Base-by-base conservation (phyloP, 2,329 filamentous ascomycete species). In the Dendryphion nanum region DNA sequence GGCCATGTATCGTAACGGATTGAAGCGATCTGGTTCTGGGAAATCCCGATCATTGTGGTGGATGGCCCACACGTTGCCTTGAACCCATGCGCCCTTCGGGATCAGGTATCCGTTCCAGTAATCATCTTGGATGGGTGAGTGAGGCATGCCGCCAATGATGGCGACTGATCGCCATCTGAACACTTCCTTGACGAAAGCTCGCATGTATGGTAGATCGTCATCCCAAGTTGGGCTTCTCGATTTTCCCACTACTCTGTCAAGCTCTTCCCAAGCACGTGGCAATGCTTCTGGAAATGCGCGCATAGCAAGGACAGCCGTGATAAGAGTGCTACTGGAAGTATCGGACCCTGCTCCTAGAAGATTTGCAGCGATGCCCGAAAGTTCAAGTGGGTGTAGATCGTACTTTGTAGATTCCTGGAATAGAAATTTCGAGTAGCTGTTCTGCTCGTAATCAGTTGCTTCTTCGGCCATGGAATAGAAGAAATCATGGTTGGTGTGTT, bases 41-140 rank as follows among this genome's bases (percentile, higher is more conserved):
- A 46, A 53, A 13, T 47, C 41, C 2, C 35, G 18, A 12, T 49
- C 37, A 40, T 64, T 54, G 30, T 48, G 55, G 23, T 61, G 55
- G 38, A 63, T 53, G 1, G 52, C 41, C 59, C 59, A 64, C 2
- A 48, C 50, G 30, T 61, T 60, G 7, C 29, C 26, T 18, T 36
- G 24, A 18, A 59, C 36, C 20, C 59, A 51, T 3, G 55, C 48
- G n/a, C 51, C 55, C 32, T 59, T 57, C 2, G 58, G 59, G 16
- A 65, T 44, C 18, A 47, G 43, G 26, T 47, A 53, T 13, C 56
- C 61, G 16, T 39, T 37, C 18, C 41, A 47, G 14, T 30, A 31
- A 30, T 42, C 39, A 30, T 45, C 42, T 18, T 33, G 18, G 13
- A 35, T 30, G 6, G 40, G 33, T 6, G 46, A 40, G 19, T 51